Base-by-base conservation (phyloP, 139 green algal genomes). In the Auxenochlorella pyrenoidosa region DNA sequence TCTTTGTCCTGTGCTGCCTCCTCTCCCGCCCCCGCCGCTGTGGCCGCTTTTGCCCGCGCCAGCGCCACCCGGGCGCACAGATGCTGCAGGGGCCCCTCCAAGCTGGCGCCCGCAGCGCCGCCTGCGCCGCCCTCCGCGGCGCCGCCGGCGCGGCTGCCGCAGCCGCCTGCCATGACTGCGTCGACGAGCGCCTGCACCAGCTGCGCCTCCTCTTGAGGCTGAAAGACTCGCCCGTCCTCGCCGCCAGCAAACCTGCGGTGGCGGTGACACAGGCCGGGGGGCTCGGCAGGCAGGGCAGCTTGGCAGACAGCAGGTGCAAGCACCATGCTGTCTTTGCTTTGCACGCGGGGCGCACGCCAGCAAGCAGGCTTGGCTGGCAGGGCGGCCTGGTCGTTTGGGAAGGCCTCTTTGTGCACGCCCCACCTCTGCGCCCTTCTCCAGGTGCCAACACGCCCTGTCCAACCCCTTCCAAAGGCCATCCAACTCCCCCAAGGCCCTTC, bases 131-230 rank as follows among this genome's bases (percentile, higher is more conserved):
- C 21, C 8, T 6, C 47, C 8, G 47, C 47, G 40, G 60, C 47
- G 63, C 63, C 44, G 40, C 24, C 0, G 40, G 26, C 32, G 41
- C 32, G 2, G 40, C 80, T 85, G 80, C n/a, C 24, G n/a, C 80
- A 28, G 5, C 63, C 36, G 22, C n/a, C 58, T 58, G n/a, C 43
- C 58, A 87, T 38, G 28, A 93, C 34, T 30, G 89, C 89, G 0
- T 88, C 71, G 3, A 77, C 77, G 68, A 93, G 72, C 60, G 86
- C 84, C 32, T 71, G 59, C 21, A 19, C 41, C 28, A 93, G 70
- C 58, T 79, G 41, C 40, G 30, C 36, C 34, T 91, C 86, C 41
- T 91, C 75, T 19, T 51, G 70, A 0, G 89, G 75, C 24, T 82
- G 75, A 19, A 93, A 79, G 59, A 83, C 34, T 0, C 30, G 34